These are phyloP conservation scores for Dryadomyces quercus-mongolicae DNA, from an alignment of 2,329 filamentous ascomycete genomes.

Conservation along the genomic window DNA sequence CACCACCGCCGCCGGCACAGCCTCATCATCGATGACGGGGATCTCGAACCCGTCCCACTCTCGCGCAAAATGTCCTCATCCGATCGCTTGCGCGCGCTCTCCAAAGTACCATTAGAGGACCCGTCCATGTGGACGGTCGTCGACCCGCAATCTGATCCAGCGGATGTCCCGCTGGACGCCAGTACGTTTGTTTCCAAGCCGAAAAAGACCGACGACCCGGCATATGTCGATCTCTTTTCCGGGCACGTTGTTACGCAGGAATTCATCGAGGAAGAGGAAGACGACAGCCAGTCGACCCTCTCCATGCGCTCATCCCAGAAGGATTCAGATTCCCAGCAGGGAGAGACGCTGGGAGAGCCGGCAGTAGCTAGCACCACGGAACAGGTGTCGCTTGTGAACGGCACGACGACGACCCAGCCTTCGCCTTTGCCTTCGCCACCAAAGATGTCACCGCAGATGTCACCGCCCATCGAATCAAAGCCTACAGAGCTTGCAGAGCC, in stretches of 20 bases:
- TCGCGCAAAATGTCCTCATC: conserved; percentile 24
- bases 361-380: no score
- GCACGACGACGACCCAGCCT: not conserved
- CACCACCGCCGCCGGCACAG: conserved; percentile 11
- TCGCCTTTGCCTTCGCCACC: not conserved
- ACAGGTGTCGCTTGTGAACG: not conserved
- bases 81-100: conserved; percentile 22
- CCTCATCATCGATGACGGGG: conserved; percentile 19
- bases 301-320: not conserved
- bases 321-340: not conserved
- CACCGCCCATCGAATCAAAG: not conserved
- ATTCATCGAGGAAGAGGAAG: not conserved
- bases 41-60: conserved; percentile 19
- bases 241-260: not conserved
- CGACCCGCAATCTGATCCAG: conserved; percentile 13
- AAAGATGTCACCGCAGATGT: no score
- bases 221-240: not conserved
- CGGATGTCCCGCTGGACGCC: not conserved
- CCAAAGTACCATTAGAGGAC: conserved; percentile 23
- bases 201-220: not conserved
- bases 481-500: not conserved
- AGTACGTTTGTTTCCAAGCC: not conserved
- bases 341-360: not conserved
- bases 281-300: not conserved
- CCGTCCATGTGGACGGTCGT: conserved; percentile 22